phyloP scores from a whole-genome alignment of 495 filamentous ascomycete genomes.

The Xanthoparmelia taractica region DNA sequence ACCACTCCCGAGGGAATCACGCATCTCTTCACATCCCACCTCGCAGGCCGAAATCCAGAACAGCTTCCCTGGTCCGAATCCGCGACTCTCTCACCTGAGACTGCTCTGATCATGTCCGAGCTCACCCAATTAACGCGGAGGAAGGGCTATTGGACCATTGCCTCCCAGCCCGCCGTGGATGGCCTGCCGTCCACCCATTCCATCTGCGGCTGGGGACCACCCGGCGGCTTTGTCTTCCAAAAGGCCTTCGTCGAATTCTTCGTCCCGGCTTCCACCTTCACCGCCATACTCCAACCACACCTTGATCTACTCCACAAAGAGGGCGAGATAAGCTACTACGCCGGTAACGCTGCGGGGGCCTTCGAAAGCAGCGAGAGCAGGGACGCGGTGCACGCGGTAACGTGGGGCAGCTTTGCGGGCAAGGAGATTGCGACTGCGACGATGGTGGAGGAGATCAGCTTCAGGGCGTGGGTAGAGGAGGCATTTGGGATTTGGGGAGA shows the following conservation, averaged over 20 bases:
- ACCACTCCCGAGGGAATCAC: constrained; percentile 60
- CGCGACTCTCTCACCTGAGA: constrained; percentile 67
- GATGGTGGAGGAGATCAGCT: constrained; percentile 94
- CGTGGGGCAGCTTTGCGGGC: constrained; percentile 91
- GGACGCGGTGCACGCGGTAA: constrained; percentile 80
- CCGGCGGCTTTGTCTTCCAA: constrained; percentile 91
- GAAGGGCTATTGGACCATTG: constrained; percentile 89
- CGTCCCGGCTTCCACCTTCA: constrained; percentile 63
- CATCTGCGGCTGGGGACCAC: constrained; percentile 92
- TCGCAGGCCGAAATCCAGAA: constrained; percentile 62
- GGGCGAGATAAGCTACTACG: constrained; percentile 74
- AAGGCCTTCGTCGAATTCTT: constrained; percentile 98
- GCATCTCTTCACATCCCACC: constrained; percentile 67
- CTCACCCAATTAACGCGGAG: constrained; percentile 62
- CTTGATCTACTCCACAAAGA: constrained; percentile 48
- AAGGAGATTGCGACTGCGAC: constrained; percentile 97
- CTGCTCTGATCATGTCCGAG: constrained; percentile 62
- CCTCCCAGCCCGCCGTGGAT: constrained; percentile 93
- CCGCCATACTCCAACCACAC: constrained; percentile 46
- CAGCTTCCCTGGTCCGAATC: constrained; percentile 91
- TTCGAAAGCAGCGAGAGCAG: constrained; percentile 55
- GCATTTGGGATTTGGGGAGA: constrained; percentile 92
- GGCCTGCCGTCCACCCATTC: constrained; percentile 64
- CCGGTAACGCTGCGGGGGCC: constrained; percentile 61
- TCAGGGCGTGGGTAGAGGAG: constrained; percentile 91